A percentile compares a stretch with the other conserved stretches of the same genome.
These are phyloP conservation scores for Hypoxylon sp. DNA, from an alignment of 2,329 filamentous ascomycete genomes.

Conservation along the genomic window DNA sequence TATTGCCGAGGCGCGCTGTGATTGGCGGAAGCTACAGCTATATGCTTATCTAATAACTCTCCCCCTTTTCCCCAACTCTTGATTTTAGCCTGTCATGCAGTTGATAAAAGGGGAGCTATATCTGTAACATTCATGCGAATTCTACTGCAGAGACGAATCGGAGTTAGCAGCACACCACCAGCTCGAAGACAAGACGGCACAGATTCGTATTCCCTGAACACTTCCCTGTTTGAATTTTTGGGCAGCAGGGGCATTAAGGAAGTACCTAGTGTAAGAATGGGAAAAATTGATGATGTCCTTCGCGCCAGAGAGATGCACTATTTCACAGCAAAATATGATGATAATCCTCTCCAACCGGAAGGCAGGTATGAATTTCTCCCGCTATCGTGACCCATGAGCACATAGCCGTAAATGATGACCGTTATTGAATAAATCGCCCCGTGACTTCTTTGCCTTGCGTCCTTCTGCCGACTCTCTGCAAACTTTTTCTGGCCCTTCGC, in stretches of 20 bases:
- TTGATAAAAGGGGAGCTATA: conserved; percentile 15
- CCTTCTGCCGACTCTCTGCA: conserved; percentile 29
- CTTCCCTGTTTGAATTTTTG: conserved; percentile 15
- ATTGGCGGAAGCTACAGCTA: conserved; percentile 38
- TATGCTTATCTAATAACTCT: conserved; percentile 33
- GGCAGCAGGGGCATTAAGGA: conserved; percentile 22
- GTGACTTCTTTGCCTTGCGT: conserved; percentile 40
- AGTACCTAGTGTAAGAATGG: conserved; percentile 14
- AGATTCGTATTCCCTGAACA: conserved; percentile 18
- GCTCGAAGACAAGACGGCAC: conserved; percentile 9
- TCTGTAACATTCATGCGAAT: background rate
- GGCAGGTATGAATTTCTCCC: conserved; percentile 42
- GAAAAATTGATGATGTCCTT: conserved; percentile 38
- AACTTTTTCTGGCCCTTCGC: conserved; percentile 20
- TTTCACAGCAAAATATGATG: conserved; percentile 43
- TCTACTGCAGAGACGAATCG: background rate
- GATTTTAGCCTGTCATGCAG: conserved; percentile 16
- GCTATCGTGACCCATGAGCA: conserved; percentile 50
- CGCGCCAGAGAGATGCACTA: conserved; percentile 46
- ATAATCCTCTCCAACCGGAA: conserved; percentile 40
- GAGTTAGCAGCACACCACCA: background rate
- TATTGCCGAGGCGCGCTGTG: conserved; percentile 30
- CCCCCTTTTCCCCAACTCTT: conserved; percentile 26
- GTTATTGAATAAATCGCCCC: conserved; percentile 40
- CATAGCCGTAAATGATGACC: conserved; percentile 47